Percentiles rank a stretch among this genome's conserved stretches.
phyloP scores from a whole-genome alignment of 1,284 basidiomycete genomes.

The Sphaerobolus stellatus region DNA sequence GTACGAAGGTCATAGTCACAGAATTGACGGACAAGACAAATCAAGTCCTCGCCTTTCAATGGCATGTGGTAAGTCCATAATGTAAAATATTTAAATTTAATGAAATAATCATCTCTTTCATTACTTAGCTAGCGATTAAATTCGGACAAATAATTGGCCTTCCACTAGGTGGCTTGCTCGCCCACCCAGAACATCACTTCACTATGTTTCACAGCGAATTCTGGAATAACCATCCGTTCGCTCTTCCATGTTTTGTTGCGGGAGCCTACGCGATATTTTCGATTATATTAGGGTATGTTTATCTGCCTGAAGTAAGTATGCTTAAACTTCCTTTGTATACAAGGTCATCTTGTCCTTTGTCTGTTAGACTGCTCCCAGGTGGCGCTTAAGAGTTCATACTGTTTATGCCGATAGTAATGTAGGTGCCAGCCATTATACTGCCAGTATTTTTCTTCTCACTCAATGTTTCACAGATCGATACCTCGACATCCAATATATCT shows the following conservation, averaged over 20 bases:
- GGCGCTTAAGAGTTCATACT: constrained; percentile 21
- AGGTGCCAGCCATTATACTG: no score
- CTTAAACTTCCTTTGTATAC: neutral
- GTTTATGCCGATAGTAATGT: constrained; percentile 7
- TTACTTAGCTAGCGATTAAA: constrained; percentile 10
- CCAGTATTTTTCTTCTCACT: no score
- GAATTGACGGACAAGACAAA: constrained; percentile 11
- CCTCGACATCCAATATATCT: no score
- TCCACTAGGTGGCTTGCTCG: constrained; percentile 14
- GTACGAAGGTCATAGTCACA: constrained; percentile 2
- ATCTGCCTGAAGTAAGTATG: constrained; percentile 8
- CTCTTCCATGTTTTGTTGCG: constrained; percentile 17
- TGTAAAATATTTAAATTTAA: no score
- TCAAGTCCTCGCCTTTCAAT: constrained; percentile 6
- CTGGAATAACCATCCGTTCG: constrained; percentile 16
- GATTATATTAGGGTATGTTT: constrained; percentile 8
- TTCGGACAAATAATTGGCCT: constrained; percentile 14
- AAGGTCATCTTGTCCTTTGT: no score
- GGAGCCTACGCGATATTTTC: constrained; percentile 4
- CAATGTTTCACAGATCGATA: no score
- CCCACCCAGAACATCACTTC: constrained; percentile 15
- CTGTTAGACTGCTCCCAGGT: no score
- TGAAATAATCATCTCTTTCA: no score
- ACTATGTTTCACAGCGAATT: constrained; percentile 10
- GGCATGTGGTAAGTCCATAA: no score